These are phyloP conservation scores for Lentinula aciculospora DNA, from an alignment of 768 basidiomycete species.

Conservation along the genomic window DNA sequence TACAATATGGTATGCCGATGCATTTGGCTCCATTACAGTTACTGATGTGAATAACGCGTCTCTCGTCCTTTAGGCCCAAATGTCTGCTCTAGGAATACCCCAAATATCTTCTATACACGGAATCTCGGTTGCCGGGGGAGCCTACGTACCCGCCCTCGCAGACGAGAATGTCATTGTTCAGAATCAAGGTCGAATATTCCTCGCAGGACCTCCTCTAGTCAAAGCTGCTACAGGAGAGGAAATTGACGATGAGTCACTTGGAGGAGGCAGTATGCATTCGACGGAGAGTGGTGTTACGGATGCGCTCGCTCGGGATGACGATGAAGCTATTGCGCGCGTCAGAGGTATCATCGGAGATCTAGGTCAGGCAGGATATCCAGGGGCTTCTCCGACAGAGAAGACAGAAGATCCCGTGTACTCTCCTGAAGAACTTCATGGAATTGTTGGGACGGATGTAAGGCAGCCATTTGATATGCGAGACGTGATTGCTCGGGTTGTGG, in stretches of 20 bases:
- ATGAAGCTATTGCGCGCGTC: conserved; percentile 78
- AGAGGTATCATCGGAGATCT: conserved; percentile 74
- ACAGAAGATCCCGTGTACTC: conserved; percentile 78
- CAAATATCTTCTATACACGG: conserved; percentile 94
- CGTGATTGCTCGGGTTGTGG: conserved; percentile 86
- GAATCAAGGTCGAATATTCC: conserved; percentile 90
- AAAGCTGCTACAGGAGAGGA: conserved; percentile 93
- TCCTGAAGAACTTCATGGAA: conserved; percentile 79
- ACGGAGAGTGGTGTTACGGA: conserved; percentile 89
- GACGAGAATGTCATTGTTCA: conserved; percentile 90
- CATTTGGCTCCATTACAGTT: background rate
- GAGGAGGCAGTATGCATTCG: conserved; percentile 89
- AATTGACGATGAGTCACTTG: conserved; percentile 88
- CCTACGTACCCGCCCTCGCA: conserved; percentile 95
- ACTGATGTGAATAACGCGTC: conserved; percentile 5
- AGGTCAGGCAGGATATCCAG: conserved; percentile 52
- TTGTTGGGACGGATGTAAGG: conserved; percentile 85
- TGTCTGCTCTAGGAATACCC: conserved; percentile 88
- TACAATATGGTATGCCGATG: conserved; percentile 78
- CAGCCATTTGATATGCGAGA: conserved; percentile 93
- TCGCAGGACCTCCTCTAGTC: conserved; percentile 91
- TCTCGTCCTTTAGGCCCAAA: conserved; percentile 60
- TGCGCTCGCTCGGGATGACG: conserved; percentile 80
- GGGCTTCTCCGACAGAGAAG: conserved; percentile 32
- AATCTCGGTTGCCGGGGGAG: conserved; percentile 91